Base-by-base conservation (phyloP, 1,284 basidiomycete genomes). In the Rugosomyces carneus region DNA sequence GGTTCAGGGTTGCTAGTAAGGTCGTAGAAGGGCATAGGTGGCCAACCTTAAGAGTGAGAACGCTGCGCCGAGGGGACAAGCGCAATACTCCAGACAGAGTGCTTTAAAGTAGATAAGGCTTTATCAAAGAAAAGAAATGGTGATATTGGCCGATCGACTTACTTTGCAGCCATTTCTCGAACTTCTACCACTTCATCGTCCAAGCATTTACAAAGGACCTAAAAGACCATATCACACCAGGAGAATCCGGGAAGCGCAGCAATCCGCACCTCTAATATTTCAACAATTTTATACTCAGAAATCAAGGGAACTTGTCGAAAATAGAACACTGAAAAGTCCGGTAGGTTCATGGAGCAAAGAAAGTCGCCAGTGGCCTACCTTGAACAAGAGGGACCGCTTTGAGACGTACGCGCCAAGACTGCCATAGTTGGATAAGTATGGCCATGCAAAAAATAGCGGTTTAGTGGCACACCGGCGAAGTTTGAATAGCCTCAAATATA, bases 21-120 rank as follows among this genome's bases (percentile, higher is more conserved):
- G 21, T 3, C 21, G 21, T 16, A 24, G 10, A 6, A 2, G 8
- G 36, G 7, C 27, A 34, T 7, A 39, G 8, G 16, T 44, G 7
- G 18, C 56, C 31, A 46, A 79, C 81, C 68, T 83, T 84, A 54
- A 91, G 69, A 26, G 76, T 77, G 42, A 87, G 59, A 36, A 91
- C 76, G 48, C 86, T 84, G 16, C 81, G 75, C 34, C 87, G 75
- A 16, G 90, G 86, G 0, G 87, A 90, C 48, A 90, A 73, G 39
- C 89, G 80, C 10, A 93, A 71, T 47, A 93, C 84, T 23, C 87
- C 89, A 5, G 84, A 84, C 13, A 93, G 65, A 0, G 89, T 91
- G 23, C 82, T 86, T 50, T 20, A 37, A n/a, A 39, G 31, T 23
- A 44, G 37, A 34, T 38, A 2, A 8, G 31, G 19, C 31, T 18